Evolutionary conservation across 2,329 filamentous ascomycete genomes (phyloP).

Genomic region (Aspergillus fumigatus): DNA sequence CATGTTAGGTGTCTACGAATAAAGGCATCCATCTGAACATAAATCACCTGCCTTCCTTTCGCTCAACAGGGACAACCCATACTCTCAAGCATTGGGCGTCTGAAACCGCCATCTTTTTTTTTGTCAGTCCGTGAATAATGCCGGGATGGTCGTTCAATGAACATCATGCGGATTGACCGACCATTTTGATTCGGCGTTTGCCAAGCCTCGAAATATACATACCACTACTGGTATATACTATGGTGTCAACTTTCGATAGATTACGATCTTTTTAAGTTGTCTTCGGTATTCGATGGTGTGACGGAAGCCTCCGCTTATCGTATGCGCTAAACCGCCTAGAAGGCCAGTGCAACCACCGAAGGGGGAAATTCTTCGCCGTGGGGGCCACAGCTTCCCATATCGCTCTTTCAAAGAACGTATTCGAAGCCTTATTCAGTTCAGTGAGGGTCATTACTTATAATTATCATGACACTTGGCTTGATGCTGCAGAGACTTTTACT

Average conservation of each 20-base stretch:
- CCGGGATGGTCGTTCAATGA: neutral
- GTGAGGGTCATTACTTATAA: neutral
- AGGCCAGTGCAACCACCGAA: neutral
- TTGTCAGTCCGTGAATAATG: too few relatives aligned
- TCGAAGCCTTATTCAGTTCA: neutral
- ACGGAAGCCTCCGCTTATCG: neutral
- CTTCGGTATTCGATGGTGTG: neutral
- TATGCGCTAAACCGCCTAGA: neutral
- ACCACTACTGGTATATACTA: neutral
- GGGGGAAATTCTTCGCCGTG: neutral
- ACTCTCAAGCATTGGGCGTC: too few relatives aligned
- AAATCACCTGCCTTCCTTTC: neutral
- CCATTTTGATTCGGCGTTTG: neutral
- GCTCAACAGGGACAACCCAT: neutral
- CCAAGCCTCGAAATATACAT: neutral
- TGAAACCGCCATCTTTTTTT: too few relatives aligned
- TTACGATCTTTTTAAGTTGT: neutral
- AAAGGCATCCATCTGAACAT: neutral
- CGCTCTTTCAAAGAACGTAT: neutral
- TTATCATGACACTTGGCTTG: neutral
- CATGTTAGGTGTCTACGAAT: neutral
- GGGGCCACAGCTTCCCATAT: neutral
- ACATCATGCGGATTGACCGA: neutral
- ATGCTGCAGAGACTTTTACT: neutral
- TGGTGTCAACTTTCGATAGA: neutral